Percentiles rank a stretch among this genome's conserved stretches.
Evolutionary conservation across 192 early-diverging fungal species (phyloP).

Genomic region (Backusella westeae): DNA sequence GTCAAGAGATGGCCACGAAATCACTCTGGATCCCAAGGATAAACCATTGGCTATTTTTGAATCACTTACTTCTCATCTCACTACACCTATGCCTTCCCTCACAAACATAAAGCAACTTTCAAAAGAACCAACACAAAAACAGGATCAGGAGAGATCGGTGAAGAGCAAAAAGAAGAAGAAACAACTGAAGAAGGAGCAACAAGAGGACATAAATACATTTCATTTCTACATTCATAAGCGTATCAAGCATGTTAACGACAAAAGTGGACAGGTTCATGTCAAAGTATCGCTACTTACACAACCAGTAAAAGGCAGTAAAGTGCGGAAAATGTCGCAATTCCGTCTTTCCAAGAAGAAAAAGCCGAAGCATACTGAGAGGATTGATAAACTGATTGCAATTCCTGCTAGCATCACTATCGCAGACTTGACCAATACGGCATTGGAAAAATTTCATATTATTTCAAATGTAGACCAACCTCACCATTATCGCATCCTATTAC

Average conservation of each 20-base stretch:
- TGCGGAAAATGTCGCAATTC: conserved; percentile 2
- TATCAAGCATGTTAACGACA: conserved; percentile 32
- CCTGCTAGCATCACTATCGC: conserved; percentile 36
- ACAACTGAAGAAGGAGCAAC: conserved; percentile 9
- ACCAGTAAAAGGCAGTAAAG: background rate
- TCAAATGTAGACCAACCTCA: conserved; percentile 41
- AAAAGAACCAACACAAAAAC: background rate
- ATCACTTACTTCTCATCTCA: conserved; percentile 41
- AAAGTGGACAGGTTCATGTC: conserved; percentile 18
- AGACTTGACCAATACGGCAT: conserved; percentile 38
- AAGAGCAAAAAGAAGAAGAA: conserved; percentile 8
- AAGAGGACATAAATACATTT: conserved; percentile 10
- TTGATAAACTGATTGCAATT: conserved; percentile 40
- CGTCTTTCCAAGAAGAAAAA: conserved; percentile 9
- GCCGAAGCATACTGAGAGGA: conserved; percentile 20
- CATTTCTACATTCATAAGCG: conserved; percentile 48
- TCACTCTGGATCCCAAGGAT: conserved; percentile 38
- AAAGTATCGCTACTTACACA: conserved; percentile 17
- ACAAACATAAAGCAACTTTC: conserved; percentile 26
- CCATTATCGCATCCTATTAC: conserved; percentile 6
- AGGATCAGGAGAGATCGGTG: background rate
- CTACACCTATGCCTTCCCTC: conserved; percentile 44
- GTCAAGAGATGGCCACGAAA: conserved; percentile 44
- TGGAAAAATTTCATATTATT: conserved; percentile 46
- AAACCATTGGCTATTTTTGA: conserved; percentile 49